Conservation (phyloP, 305 asterid species). For the Fraxinus xanthoxyloides region DNA sequence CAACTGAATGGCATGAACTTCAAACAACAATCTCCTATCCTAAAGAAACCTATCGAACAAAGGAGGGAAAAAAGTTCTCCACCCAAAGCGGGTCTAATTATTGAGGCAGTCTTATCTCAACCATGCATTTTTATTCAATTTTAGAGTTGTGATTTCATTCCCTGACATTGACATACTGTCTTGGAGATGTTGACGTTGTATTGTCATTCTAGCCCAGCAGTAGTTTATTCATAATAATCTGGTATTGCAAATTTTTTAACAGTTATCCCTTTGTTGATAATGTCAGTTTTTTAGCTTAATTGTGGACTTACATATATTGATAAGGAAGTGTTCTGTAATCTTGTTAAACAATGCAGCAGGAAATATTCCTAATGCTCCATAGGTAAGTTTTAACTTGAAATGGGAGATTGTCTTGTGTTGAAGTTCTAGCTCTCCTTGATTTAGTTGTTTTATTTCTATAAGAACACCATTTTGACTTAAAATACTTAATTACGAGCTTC, state of each 20-base stretch:
- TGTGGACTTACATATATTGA: not conserved
- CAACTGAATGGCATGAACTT: conserved; percentile 2
- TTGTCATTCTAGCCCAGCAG: not conserved
- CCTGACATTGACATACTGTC: conserved; percentile 9
- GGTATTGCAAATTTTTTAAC: not conserved
- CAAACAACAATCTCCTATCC: not conserved
- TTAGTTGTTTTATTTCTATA: not conserved
- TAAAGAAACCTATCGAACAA: not conserved
- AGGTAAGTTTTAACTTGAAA: not conserved
- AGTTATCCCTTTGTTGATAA: not conserved
- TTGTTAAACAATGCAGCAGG: not conserved
- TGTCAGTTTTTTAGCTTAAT: not conserved
- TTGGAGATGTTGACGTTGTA: not conserved
- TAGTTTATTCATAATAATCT: conserved; percentile 1
- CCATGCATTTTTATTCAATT: not conserved
- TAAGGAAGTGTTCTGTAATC: not conserved
- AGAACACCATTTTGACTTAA: not conserved
- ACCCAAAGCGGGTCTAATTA: conserved; percentile 2
- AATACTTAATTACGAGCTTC: not conserved
- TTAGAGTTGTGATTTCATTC: not conserved
- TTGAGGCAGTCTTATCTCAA: not conserved
- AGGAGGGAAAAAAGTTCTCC: not conserved
- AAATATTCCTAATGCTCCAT: not conserved
- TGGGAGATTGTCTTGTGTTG: not conserved
- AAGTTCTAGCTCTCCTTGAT: not conserved